These are phyloP conservation scores for Citrus cavaleriei DNA, from an alignment of 345 rosid species.

Conservation along the genomic window DNA sequence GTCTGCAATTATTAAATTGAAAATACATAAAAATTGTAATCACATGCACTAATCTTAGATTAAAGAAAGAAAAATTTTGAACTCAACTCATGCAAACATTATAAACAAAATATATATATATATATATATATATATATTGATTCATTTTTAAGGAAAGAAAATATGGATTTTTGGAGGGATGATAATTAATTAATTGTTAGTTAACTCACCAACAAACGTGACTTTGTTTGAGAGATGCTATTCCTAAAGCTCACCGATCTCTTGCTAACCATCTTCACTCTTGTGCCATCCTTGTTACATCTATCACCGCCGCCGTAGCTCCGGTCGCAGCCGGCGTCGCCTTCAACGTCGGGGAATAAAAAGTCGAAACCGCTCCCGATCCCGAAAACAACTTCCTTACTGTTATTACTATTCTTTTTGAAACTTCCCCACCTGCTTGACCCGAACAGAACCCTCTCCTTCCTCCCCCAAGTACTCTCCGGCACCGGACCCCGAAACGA, in stretches of 20 bases:
- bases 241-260: conserved; percentile 36
- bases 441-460: conserved; percentile 30
- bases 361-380: conserved; percentile 27
- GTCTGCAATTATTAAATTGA: conserved; percentile 36
- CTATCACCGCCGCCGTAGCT: conserved; percentile 12
- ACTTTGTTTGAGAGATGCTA: conserved; percentile 31
- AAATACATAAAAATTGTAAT: no score
- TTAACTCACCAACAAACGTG: conserved; percentile 53
- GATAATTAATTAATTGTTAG: background rate
- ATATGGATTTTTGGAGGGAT: no score
- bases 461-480: conserved; percentile 15
- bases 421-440: conserved; percentile 54
- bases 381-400: background rate
- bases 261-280: conserved; percentile 20
- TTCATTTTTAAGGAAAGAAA: no score
- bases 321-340: conserved; percentile 13
- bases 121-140: no score
- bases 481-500: conserved; percentile 26
- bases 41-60: no score
- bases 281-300: background rate
- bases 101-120: no score
- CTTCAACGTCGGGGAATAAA: conserved; percentile 2
- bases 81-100: no score
- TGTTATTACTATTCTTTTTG: conserved; percentile 23
- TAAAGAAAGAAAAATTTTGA: no score